A percentile compares a stretch with the other conserved stretches of the same genome.
Evolutionary conservation across 2,329 filamentous ascomycete species (phyloP).

Genomic region (Claviceps sp.): DNA sequence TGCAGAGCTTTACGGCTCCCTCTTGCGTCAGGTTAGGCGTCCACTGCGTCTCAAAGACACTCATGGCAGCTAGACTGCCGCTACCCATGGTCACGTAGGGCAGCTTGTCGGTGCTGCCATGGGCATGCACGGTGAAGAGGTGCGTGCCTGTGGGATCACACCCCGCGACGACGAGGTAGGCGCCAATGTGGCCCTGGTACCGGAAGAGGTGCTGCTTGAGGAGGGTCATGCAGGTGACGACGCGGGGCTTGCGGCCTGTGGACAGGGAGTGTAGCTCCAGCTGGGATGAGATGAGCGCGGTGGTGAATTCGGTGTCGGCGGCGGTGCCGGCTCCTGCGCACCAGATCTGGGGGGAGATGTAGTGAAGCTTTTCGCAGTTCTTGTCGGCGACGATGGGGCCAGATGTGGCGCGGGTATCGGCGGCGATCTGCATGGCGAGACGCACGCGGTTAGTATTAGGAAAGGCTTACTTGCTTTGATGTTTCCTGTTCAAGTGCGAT

Average conservation of each 20-base stretch:
- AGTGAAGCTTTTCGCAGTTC: slow-evolving; percentile 99
- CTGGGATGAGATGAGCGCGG: slow-evolving; percentile 94
- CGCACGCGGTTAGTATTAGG: background rate
- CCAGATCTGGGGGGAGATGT: slow-evolving; percentile 98
- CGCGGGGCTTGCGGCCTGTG: slow-evolving; percentile 89
- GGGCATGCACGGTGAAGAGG: slow-evolving; percentile 95
- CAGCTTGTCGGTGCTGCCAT: slow-evolving; percentile 96
- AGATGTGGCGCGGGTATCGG: slow-evolving; percentile 93
- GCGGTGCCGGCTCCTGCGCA: slow-evolving; percentile 96
- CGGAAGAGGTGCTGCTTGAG: slow-evolving; percentile 99
- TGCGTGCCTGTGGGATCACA: slow-evolving; percentile 92
- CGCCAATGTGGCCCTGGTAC: slow-evolving; percentile 94
- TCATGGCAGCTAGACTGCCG: slow-evolving; percentile 92
- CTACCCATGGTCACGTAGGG: slow-evolving; percentile 99
- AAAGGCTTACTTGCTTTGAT: background rate
- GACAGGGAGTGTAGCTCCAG: slow-evolving; percentile 94
- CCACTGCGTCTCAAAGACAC: slow-evolving; percentile 95
- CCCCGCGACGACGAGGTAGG: slow-evolving; percentile 92
- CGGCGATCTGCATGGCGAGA: slow-evolving; percentile 56
- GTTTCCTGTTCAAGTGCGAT: background rate
- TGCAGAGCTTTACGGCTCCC: slow-evolving; percentile 68
- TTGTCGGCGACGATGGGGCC: slow-evolving; percentile 99
- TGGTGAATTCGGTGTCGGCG: slow-evolving; percentile 98
- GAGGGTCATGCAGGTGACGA: slow-evolving; percentile 98
- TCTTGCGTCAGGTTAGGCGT: slow-evolving; percentile 63